Evolutionary conservation across 2,329 filamentous ascomycete species (phyloP).

Genomic region (Ceratocystis albifundus): DNA sequence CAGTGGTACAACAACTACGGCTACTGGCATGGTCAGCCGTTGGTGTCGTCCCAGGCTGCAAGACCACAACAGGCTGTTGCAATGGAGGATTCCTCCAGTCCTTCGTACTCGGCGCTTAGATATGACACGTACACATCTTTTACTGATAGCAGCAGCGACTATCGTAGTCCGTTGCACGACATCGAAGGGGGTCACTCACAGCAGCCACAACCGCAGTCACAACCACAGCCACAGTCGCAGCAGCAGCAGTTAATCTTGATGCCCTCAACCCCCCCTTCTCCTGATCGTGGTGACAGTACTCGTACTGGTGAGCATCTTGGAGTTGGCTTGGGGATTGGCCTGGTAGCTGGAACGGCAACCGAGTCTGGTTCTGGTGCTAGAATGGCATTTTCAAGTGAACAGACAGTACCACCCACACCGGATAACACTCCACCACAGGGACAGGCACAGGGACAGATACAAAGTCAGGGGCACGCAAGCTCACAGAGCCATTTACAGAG

Average conservation of each 20-base stretch:
- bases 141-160: neutral
- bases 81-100: neutral
- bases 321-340: slow-evolving; percentile 14
- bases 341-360: neutral
- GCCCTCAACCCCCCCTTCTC: neutral
- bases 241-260: neutral
- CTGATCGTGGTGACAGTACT: neutral
- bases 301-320: neutral
- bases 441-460: neutral
- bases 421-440: slow-evolving; percentile 18
- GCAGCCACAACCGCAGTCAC: neutral
- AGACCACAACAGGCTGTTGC: neutral
- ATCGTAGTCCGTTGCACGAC: neutral
- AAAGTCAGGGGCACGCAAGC: neutral
- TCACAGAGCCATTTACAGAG: neutral
- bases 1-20: no score
- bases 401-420: slow-evolving; percentile 17
- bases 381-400: slow-evolving; percentile 1
- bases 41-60: neutral
- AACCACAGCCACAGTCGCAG: neutral
- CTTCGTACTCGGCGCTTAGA: slow-evolving; percentile 1
- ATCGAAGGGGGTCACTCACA: neutral
- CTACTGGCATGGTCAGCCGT: no score
- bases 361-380: neutral
- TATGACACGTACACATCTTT: neutral